A percentile compares a stretch with the other conserved stretches of the same genome.
Conservation (phyloP, 1,284 basidiomycete species). For the Melampsora abietis-canadensis region DNA sequence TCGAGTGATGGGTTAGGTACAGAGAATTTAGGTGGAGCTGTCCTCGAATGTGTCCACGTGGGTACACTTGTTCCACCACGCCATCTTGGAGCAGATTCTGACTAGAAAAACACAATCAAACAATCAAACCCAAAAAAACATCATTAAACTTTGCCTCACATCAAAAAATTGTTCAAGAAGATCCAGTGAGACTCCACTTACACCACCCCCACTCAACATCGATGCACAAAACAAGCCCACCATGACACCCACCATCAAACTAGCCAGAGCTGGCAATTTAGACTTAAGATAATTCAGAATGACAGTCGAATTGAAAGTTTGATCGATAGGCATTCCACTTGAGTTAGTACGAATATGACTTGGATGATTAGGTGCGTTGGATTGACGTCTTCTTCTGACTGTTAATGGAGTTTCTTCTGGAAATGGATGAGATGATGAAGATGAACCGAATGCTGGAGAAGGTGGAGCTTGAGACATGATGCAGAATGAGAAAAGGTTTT, state of each 20-base stretch:
- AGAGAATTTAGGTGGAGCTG: constrained; percentile 32
- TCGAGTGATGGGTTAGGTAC: constrained; percentile 55
- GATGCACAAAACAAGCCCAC: constrained; percentile 36
- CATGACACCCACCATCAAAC: constrained; percentile 31
- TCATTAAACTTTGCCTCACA: not conserved
- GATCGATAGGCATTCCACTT: constrained; percentile 10
- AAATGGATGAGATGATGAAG: not conserved
- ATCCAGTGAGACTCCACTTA: not conserved
- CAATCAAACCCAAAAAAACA: not conserved
- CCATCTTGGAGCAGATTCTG: constrained; percentile 24
- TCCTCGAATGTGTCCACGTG: constrained; percentile 43
- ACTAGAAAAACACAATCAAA: not conserved
- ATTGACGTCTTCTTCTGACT: constrained; percentile 1
- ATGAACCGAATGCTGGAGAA: not conserved
- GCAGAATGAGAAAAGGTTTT: not conserved
- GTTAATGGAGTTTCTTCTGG: not conserved
- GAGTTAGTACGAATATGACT: constrained; percentile 6
- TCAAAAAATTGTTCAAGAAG: too few relatives aligned
- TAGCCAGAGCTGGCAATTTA: constrained; percentile 35
- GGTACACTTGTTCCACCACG: constrained; percentile 35
- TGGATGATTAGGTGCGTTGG: not conserved
- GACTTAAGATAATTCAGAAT: constrained; percentile 30
- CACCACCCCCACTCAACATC: constrained; percentile 6
- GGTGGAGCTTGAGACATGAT: constrained; percentile 7
- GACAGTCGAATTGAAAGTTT: not conserved